Base-by-base conservation (phyloP, 108 stramenopile genomes). In the Pseudonitzschia multiseries region DNA sequence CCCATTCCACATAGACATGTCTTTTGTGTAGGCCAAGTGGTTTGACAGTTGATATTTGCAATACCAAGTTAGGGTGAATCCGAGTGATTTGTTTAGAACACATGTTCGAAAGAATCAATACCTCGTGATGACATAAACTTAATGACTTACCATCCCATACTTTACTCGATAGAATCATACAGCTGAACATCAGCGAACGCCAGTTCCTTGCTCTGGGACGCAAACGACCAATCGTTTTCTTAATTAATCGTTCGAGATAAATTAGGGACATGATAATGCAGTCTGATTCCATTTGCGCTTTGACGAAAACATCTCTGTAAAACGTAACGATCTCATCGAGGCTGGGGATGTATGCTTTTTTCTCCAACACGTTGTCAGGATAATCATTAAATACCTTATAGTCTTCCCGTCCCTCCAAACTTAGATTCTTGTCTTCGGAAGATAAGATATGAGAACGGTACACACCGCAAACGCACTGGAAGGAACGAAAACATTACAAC, bases 211-310 rank as follows among this genome's bases (percentile, higher is more conserved):
- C 66, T 8, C 74, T 78, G 57, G 96, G 94, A 22, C 85, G 76
- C 0, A 98, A 76, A 32, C 71, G 74, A 13, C 96, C 98, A 29
- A 75, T 68, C 14, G 95, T 96, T 66, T 79, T 72, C 79, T 96
- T 96, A 75, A 99, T 82, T 33, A 99, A 83, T 27, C 96, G 89
- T 77, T 99, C 97, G 14, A 97, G 87, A 83, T 99, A 99, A 54
- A 99, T 96, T 18, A 99, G 80, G 12, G 91, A 87, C 75, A 98
- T 95, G 83, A 99, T 96, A 60, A 97, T 96, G 75, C 95, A 97
- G 65, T 99, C 98, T 42, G 83, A 57, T 74, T 97, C 96, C 94
- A 95, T 95, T 79, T 94, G 93, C 4, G 90, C 83, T 71, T 84
- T 83, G 31, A 80, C 76, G 78, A 93, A 97, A 22, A 96, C 78